Evolutionary conservation across 2,329 filamentous ascomycete genomes (phyloP), one percentile per base, ranked within the genome.

Genomic region (Phaeosphaeria sp.): DNA sequence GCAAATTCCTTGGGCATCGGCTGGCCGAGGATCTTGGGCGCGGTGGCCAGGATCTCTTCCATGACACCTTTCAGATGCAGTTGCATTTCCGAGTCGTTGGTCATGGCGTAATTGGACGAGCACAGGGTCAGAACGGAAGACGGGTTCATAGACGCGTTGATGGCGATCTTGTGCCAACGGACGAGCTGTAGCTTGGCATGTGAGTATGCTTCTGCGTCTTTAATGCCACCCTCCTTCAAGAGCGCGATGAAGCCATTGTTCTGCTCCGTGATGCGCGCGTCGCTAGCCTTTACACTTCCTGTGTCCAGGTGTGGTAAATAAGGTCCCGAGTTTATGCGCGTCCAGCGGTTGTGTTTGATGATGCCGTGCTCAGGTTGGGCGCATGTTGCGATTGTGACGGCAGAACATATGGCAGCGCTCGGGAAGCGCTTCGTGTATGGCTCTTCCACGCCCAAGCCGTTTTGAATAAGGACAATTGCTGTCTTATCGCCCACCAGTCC

Each of bases 131-230:
- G 81, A 7, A 91, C 88, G 1, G 89, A 87, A 0, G 86, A 88
- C 0, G 89, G 89, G 77, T 92, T 92, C 83, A 91, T 90, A 51
- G 87, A 86, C 0, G 89, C 87, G 74, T 92, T 92, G 80, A 92
- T 91, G 67, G 87, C 89, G 60, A 91, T 85, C 75, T 92, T 92
- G 75, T 91, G 89, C 89, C 89, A 92, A 22, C 89, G 82, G 18
- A 91, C 85, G 43, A 87, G 84, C 75, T 92, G 90, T 46, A 92
- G 79, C 58, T 87, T 88, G 30, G 87, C 78, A 73, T 91, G 87
- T 47, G 85, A 82, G 66, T 89, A 87, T 7, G 84, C 79, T 59
- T 88, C 85, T 5, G 88, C 87, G 74, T 92, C 89, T 57, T 83
- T 83, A 62, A 92, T 86, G 1, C 84, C 85, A 39, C 88, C 89